Evolutionary conservation across 2,329 filamentous ascomycete genomes (phyloP).

Genomic region (Gliomastix tumulicola): DNA sequence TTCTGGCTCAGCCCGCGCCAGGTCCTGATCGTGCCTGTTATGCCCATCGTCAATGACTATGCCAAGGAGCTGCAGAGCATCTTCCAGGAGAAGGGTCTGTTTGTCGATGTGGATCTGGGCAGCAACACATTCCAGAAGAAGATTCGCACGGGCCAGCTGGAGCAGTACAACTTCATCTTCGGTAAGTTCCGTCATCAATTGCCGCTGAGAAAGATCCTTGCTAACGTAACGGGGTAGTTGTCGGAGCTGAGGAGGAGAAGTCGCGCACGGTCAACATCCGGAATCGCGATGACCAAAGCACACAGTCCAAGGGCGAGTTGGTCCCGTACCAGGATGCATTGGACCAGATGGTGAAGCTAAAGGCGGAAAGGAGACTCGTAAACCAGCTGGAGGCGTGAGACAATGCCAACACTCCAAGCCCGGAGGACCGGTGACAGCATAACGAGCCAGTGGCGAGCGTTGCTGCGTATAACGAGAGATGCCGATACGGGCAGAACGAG

Average conservation of each 20-base stretch:
- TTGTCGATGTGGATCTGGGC: conserved; percentile 49
- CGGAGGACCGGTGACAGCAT: too few species aligned
- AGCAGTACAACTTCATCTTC: conserved; percentile 81
- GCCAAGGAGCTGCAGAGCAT: conserved; percentile 65
- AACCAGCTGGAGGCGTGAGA: conserved; percentile 21
- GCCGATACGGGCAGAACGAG: too few species aligned
- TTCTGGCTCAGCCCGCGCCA: conserved; percentile 85
- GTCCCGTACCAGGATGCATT: conserved; percentile 50
- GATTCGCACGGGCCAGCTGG: conserved; percentile 73
- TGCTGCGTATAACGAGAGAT: too few species aligned
- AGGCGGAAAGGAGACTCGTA: conserved; percentile 33
- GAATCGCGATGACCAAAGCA: conserved; percentile 55
- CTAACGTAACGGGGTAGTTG: conserved; percentile 33
- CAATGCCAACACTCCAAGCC: too few species aligned
- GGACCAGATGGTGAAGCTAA: conserved; percentile 44
- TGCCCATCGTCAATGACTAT: conserved; percentile 74
- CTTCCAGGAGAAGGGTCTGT: conserved; percentile 62
- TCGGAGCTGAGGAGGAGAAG: conserved; percentile 55
- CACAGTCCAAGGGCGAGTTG: conserved; percentile 54
- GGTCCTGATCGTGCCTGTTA: conserved; percentile 53
- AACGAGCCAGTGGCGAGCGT: too few species aligned
- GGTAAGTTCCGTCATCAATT: conserved; percentile 36
- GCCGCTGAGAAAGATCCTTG: too few species aligned
- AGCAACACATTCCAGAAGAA: conserved; percentile 86
- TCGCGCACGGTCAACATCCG: conserved; percentile 56